Conservation (phyloP, 176 grass and related monocot species). For the Ampelocalamus luodianensis region DNA sequence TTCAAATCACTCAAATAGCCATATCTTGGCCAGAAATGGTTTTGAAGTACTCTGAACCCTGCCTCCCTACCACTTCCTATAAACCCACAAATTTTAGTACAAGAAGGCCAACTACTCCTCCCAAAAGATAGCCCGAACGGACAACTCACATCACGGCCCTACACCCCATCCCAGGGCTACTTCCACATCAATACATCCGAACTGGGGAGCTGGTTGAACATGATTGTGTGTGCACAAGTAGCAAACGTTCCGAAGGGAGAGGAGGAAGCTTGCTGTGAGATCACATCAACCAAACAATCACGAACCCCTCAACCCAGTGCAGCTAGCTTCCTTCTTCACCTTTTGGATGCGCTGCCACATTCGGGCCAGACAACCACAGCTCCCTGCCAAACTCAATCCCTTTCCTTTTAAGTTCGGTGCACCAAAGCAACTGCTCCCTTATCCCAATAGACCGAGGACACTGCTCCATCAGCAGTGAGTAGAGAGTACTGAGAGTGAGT, state of each 20-base stretch:
- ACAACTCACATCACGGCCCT: background rate
- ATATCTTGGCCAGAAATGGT: background rate
- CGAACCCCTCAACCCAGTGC: background rate
- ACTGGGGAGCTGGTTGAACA: constrained; percentile 8
- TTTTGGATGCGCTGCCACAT: constrained; percentile 50
- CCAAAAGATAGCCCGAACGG: constrained; percentile 12
- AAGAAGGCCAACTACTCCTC: constrained; percentile 16
- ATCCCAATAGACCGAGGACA: background rate
- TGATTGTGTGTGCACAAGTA: constrained; percentile 21
- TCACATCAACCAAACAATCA: constrained; percentile 28
- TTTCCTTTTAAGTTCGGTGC: constrained; percentile 28
- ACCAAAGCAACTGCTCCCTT: constrained; percentile 32
- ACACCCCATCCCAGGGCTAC: background rate
- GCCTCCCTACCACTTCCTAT: constrained; percentile 8
- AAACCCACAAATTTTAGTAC: constrained; percentile 21
- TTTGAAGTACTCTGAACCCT: background rate
- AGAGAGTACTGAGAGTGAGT: too few species aligned
- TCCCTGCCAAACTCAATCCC: constrained; percentile 27
- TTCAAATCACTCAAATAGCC: background rate
- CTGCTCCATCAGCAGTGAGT: too few species aligned
- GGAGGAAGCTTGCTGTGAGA: background rate
- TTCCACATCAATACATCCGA: constrained; percentile 38
- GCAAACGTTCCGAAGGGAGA: constrained; percentile 24
- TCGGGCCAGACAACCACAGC: constrained; percentile 52
- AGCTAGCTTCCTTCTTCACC: constrained; percentile 44